Evolutionary conservation across 1,284 basidiomycete genomes (phyloP), one percentile per base, ranked within the genome.

Genomic region (Inonotus obliquus): DNA sequence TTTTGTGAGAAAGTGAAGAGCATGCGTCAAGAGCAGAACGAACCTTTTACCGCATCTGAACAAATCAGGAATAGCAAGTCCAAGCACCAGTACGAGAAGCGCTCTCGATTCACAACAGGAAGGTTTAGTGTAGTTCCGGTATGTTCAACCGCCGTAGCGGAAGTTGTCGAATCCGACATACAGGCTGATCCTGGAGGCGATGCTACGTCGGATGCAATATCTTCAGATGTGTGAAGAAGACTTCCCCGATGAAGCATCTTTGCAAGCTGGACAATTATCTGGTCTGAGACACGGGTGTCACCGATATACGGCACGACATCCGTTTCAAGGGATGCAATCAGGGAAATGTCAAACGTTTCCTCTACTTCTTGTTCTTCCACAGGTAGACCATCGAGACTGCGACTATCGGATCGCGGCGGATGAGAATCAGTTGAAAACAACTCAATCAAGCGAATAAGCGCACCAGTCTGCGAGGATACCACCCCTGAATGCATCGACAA

Each of bases 81-180:
- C 64, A 98, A 90, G 67, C 92, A 94, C 94, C 95, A 98, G 74
- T 94, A 97, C 7, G 91, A 88, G 69, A 95, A 94, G 9, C 89
- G 79, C 73, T 98, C 95, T 53, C 91, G 80, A 0, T 88, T 84
- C 44, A 89, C 75, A 25, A 85, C 74, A 13, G 75, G 71, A 0
- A 81, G 81, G 27, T 75, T 75, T 51, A 82, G 80, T 0, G 90
- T 92, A 32, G 81, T 89, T 2, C 91, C 90, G 29, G 79, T 66
- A 14, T 76, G 74, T 48, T 77, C 67, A 7, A 70, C 67, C 47
- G 69, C 75, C 55, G 74, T 74, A 19, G 71, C 69, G 44, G 73
- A 72, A 51, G 63, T 64, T 41, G 63, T 57, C 38, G 54, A 65
- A 21, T 63, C 65, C 19, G 62, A 57, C n/a, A 57, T 23, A 23